A percentile compares a stretch with the other conserved stretches of the same genome.
phyloP scores from a whole-genome alignment of 2,329 filamentous ascomycete genomes.

The Colletotrichum cereale region DNA sequence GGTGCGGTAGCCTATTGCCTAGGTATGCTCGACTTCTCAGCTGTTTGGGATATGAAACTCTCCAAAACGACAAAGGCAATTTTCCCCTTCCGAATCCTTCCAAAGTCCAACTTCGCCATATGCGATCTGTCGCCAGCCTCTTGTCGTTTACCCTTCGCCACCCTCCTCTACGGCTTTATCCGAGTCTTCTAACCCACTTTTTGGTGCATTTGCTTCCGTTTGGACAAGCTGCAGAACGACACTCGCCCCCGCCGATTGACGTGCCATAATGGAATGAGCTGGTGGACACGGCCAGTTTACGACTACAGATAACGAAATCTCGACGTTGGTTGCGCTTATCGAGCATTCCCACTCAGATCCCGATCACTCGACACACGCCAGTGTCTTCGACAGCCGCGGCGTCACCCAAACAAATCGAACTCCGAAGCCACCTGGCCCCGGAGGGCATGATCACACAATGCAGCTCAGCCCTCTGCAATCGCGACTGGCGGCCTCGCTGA shows the following conservation, averaged over 20 bases:
- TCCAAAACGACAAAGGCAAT: slow-evolving; percentile 35
- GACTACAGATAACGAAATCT: slow-evolving; percentile 15
- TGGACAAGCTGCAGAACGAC: slow-evolving; percentile 25
- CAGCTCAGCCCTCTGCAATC: slow-evolving; percentile 78
- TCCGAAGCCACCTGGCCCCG: slow-evolving; percentile 47
- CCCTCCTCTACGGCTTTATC: slow-evolving; percentile 17
- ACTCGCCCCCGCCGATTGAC: slow-evolving; percentile 9
- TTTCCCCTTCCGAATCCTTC: slow-evolving; percentile 14
- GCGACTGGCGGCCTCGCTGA: slow-evolving; percentile 76
- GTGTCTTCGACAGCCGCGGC: slow-evolving; percentile 12
- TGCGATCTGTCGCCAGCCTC: slow-evolving; percentile 5
- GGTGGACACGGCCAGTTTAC: slow-evolving; percentile 23
- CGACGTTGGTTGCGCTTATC: slow-evolving; percentile 21
- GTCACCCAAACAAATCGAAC: slow-evolving; percentile 4
- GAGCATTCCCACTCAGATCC: neutral
- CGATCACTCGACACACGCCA: neutral
- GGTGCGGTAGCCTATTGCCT: slow-evolving; percentile 6
- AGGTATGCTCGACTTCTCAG: slow-evolving; percentile 25
- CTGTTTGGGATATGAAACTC: slow-evolving; percentile 41
- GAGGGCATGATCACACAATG: slow-evolving; percentile 62
- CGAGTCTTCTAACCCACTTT: slow-evolving; percentile 4
- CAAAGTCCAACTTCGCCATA: slow-evolving; percentile 9
- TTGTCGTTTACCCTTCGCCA: slow-evolving; percentile 7
- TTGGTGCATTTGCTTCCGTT: slow-evolving; percentile 17
- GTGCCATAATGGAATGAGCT: slow-evolving; percentile 27